Conservation (phyloP, 768 basidiomycete genomes). For the Boletus insuetus region DNA sequence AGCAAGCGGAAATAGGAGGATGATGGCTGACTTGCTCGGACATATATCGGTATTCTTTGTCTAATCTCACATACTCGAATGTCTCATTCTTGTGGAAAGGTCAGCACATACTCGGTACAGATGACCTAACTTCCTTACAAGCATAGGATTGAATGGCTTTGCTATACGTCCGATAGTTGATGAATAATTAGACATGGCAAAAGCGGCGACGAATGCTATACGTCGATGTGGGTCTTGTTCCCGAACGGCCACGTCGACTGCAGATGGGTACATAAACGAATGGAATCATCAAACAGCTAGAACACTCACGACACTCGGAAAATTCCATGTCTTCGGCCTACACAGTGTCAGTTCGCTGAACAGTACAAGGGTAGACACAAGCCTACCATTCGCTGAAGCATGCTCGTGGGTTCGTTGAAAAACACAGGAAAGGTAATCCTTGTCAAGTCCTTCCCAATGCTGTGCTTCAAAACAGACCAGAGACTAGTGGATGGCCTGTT, state of each 20-base stretch:
- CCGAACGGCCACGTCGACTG: slow-evolving; percentile 81
- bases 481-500: slow-evolving; percentile 86
- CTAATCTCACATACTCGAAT: slow-evolving; percentile 87
- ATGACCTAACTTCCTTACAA: slow-evolving; percentile 46
- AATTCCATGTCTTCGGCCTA: slow-evolving; percentile 97
- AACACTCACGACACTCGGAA: slow-evolving; percentile 74
- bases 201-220: slow-evolving; percentile 91
- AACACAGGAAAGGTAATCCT: slow-evolving; percentile 94
- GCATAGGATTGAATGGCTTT: slow-evolving; percentile 96
- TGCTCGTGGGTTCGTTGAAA: slow-evolving; percentile 93
- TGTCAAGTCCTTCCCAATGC: slow-evolving; percentile 95
- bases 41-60: slow-evolving; percentile 87
- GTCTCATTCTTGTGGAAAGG: slow-evolving; percentile 66
- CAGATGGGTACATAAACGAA: slow-evolving; percentile 2
- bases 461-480: slow-evolving; percentile 93
- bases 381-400: slow-evolving; percentile 90
- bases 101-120: background rate
- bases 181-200: slow-evolving; percentile 98
- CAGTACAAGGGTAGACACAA: background rate
- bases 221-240: slow-evolving; percentile 77
- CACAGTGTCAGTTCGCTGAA: slow-evolving; percentile 1
- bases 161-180: slow-evolving; percentile 95
- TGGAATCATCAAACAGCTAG: background rate
- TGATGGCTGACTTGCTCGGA: slow-evolving; percentile 98
- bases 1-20: slow-evolving; percentile 95